Conservation (phyloP, 2,329 filamentous ascomycete genomes). For the Epichloe hybrida region DNA sequence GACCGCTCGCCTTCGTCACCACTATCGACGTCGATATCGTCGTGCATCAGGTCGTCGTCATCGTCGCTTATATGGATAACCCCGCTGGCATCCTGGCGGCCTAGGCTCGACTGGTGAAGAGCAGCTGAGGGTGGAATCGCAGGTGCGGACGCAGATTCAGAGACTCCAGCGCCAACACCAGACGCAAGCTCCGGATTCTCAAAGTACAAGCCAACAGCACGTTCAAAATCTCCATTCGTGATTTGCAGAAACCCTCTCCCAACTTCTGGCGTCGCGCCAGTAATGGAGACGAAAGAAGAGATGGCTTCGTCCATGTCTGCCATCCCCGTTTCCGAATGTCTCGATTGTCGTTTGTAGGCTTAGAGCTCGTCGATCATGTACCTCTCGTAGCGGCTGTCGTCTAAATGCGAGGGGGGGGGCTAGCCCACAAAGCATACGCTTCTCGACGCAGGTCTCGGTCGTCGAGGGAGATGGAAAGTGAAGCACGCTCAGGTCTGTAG, state of each 20-base stretch:
- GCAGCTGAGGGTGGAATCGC: constrained; percentile 16
- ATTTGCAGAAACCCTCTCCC: constrained; percentile 75
- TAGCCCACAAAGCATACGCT: not conserved
- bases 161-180: constrained; percentile 20
- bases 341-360: not conserved
- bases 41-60: constrained; percentile 38
- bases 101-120: constrained; percentile 14
- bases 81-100: constrained; percentile 23
- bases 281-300: constrained; percentile 69
- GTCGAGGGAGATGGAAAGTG: not conserved
- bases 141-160: constrained; percentile 7
- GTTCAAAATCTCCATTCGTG: constrained; percentile 69
- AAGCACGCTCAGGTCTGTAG: not conserved
- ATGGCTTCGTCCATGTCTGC: constrained; percentile 56
- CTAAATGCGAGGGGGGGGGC: not conserved
- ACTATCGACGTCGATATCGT: constrained; percentile 21
- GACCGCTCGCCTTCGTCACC: constrained; percentile 26
- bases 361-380: not conserved
- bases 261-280: constrained; percentile 56
- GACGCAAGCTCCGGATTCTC: constrained; percentile 63
- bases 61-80: constrained; percentile 65
- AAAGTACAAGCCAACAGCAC: constrained; percentile 82
- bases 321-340: not conserved
- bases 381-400: not conserved
- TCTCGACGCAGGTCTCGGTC: not conserved